Conservation (phyloP, 2,329 filamentous ascomycete species). For the Diaporthe batatas region DNA sequence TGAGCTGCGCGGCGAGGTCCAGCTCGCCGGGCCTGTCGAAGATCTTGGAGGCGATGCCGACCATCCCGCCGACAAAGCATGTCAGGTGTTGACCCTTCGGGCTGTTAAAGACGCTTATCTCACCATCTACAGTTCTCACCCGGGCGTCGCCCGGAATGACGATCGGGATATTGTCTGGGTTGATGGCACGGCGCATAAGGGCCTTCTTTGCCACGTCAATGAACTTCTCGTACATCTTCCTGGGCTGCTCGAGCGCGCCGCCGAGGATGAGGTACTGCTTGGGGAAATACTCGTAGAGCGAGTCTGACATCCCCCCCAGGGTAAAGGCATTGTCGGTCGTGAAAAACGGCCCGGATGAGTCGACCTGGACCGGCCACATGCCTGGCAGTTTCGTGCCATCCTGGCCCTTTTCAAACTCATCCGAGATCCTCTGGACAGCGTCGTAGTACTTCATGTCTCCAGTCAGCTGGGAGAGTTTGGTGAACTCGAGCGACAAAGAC, state of each 20-base stretch:
- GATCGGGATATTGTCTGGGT: constrained; percentile 55
- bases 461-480: constrained; percentile 73
- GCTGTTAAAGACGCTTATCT: constrained; percentile 47
- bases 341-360: constrained; percentile 65
- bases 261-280: constrained; percentile 77
- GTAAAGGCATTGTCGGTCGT: constrained; percentile 67
- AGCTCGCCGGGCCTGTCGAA: constrained; percentile 69
- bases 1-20: constrained; percentile 68
- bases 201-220: constrained; percentile 54
- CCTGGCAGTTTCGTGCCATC: constrained; percentile 69
- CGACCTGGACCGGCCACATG: constrained; percentile 71
- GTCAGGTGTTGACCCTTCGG: constrained; percentile 67
- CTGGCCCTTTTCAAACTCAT: constrained; percentile 68
- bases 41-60: constrained; percentile 71
- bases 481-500: constrained; percentile 72
- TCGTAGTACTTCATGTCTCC: constrained; percentile 72
- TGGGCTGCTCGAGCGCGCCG: constrained; percentile 63
- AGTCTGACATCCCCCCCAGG: constrained; percentile 69
- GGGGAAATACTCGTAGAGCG: constrained; percentile 74
- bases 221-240: constrained; percentile 49
- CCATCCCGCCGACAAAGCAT: constrained; percentile 76
- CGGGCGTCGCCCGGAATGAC: constrained; percentile 63
- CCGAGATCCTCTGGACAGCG: constrained; percentile 68
- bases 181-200: constrained; percentile 56
- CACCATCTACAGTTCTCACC: constrained; percentile 46